Base-by-base conservation (phyloP, 2,329 filamentous ascomycete species). In the Fusarium musae region DNA sequence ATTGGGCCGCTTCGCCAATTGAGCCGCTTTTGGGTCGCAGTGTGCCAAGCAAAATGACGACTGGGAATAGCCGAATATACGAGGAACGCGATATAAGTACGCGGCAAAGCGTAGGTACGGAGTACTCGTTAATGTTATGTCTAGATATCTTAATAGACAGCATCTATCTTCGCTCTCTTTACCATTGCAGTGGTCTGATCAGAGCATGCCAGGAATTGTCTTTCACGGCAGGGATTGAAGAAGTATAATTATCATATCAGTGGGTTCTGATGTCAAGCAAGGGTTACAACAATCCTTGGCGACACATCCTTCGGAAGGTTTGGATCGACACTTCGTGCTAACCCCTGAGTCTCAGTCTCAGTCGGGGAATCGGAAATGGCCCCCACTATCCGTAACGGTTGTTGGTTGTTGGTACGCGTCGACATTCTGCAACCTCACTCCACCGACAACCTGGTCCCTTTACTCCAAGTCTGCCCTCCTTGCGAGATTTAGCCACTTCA, bases 171-270 rank as follows among this genome's bases (percentile, higher is more conserved):
- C 34, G 4, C 9, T 26, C 9, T 36, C 17, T 10, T 36, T 9
- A 8, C 7, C 2, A 28, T 9, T 4, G 10, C 7, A n/a, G 5
- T 21, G 6, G 19, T 3, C 3, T n/a, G 50, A 39, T 7, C 9
- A n/a, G 7, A 53, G 21, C 9, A 36, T n/a, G 19, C 10, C 34
- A 26, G n/a, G 9, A 28, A 37, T 3, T 12, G 2, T 28, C 23
- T 11, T 2, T 4, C 5, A 6, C 2, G 3, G 17, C 23, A 6
- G 4, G 6, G 23, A n/a, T 21, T 3, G 1, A 39, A 39, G 5
- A 7, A 16, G 9, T n/a, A 16, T 10, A 37, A 37, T 21, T 6
- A 15, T 28, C 23, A 39, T 28, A 39, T 16, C 50, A 39, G 23
- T 10, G 28, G 13, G 34, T 53, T 28, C 23, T 15, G 16, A 13